Conservation (phyloP, 2,329 filamentous ascomycete species). For the Pseudogymnoascus sp. region DNA sequence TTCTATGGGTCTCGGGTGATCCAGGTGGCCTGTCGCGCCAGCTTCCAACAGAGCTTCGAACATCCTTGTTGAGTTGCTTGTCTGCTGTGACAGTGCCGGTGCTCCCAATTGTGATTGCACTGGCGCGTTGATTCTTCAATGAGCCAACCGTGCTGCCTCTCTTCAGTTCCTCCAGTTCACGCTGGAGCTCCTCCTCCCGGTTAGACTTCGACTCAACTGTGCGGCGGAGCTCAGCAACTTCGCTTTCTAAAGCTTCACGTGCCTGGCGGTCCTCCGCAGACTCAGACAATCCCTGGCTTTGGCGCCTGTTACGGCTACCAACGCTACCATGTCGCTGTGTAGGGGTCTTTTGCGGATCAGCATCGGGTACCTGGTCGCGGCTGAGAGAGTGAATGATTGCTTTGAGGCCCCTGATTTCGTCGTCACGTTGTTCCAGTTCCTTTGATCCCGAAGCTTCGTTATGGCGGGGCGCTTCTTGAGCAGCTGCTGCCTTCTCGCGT, state of each 20-base stretch:
- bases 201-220: conserved; percentile 62
- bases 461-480: conserved; percentile 35
- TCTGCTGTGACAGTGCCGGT: conserved; percentile 26
- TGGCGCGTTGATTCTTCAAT: conserved; percentile 39
- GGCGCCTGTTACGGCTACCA: conserved; percentile 9
- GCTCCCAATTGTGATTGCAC: conserved; percentile 41
- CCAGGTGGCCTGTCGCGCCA: conserved; percentile 40
- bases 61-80: conserved; percentile 42
- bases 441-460: conserved; percentile 47
- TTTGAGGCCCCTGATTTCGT: conserved; percentile 93
- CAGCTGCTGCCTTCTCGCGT: conserved; percentile 67
- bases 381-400: conserved; percentile 96
- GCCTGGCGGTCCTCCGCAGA: conserved; percentile 48
- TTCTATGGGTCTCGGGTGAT: conserved; percentile 38
- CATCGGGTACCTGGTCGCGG: conserved; percentile 50
- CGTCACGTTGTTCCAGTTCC: conserved; percentile 87
- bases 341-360: conserved; percentile 25
- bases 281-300: conserved; percentile 40
- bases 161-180: conserved; percentile 63
- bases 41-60: conserved; percentile 55
- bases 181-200: conserved; percentile 79
- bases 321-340: conserved; percentile 21
- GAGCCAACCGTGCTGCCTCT: conserved; percentile 31
- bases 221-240: conserved; percentile 68
- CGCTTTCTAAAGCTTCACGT: conserved; percentile 66